Evolutionary conservation across 2,329 filamentous ascomycete genomes (phyloP).

Genomic region (Chlorencoelia australis): DNA sequence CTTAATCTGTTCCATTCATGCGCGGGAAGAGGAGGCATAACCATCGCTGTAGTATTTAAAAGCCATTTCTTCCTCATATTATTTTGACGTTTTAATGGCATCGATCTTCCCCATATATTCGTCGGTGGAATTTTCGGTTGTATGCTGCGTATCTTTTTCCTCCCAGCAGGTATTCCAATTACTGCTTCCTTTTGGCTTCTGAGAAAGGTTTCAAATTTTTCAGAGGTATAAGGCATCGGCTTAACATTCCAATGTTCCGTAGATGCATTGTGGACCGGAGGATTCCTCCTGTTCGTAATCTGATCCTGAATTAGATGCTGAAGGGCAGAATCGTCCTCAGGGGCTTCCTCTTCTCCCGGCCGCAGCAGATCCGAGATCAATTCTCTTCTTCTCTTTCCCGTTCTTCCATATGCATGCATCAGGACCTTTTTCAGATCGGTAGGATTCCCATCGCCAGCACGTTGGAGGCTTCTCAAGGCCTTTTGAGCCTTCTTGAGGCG

Average conservation of each 20-base stretch:
- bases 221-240: too few species aligned
- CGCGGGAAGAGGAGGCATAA: constrained; percentile 44
- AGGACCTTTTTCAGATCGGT: constrained; percentile 39
- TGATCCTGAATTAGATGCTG: constrained; percentile 21
- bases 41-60: constrained; percentile 33
- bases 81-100: constrained; percentile 30
- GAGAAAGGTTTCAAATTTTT: too few species aligned
- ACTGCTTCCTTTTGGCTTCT: too few species aligned
- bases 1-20: constrained; percentile 47
- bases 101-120: constrained; percentile 41
- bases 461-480: constrained; percentile 38
- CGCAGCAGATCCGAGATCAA: constrained; percentile 34
- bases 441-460: constrained; percentile 42
- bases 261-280: too few species aligned
- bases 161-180: too few species aligned
- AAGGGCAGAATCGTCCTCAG: constrained; percentile 33
- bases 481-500: constrained; percentile 32
- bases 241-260: too few species aligned
- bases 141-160: constrained; percentile 10
- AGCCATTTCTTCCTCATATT: constrained; percentile 40
- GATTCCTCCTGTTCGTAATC: not conserved
- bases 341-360: constrained; percentile 25
- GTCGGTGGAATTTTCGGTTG: constrained; percentile 32
- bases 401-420: constrained; percentile 40
- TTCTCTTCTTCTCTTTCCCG: constrained; percentile 40